Percentiles rank a stretch among this genome's conserved stretches.
phyloP scores from a whole-genome alignment of 768 basidiomycete species.

The Leccinum subgranulosum region DNA sequence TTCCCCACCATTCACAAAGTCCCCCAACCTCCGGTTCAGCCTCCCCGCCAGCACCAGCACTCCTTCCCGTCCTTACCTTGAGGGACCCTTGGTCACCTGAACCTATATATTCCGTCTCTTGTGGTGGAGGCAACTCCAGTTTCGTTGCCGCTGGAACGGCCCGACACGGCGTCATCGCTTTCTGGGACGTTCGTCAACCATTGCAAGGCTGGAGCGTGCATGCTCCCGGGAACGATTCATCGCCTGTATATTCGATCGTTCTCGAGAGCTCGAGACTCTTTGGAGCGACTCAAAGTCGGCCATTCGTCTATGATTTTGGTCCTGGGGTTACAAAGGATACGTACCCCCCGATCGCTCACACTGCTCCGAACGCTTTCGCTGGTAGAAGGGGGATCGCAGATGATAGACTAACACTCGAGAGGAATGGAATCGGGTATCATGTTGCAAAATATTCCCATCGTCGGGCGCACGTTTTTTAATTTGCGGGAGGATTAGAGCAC shows the following conservation, averaged over 20 bases:
- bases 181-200: conserved; percentile 76
- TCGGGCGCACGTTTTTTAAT: conserved; percentile 11
- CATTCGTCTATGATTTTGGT: conserved; percentile 81
- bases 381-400: conserved; percentile 14
- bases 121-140: too few relatives aligned
- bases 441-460: conserved; percentile 46
- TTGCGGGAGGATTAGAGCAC: background rate
- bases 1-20: conserved; percentile 26
- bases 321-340: conserved; percentile 54
- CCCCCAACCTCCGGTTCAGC: background rate
- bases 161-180: conserved; percentile 68
- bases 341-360: conserved; percentile 40
- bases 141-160: too few relatives aligned
- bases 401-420: conserved; percentile 30
- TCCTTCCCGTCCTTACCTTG: too few relatives aligned
- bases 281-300: conserved; percentile 71
- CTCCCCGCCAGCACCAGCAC: too few relatives aligned
- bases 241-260: conserved; percentile 72
- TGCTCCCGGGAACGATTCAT: conserved; percentile 74
- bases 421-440: conserved; percentile 46
- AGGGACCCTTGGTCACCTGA: too few relatives aligned
- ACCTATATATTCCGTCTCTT: too few relatives aligned
- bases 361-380: conserved; percentile 22
- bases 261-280: conserved; percentile 78
- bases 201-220: conserved; percentile 71